Base-by-base conservation (phyloP, 129 eudicot species). In the Logfia minima region DNA sequence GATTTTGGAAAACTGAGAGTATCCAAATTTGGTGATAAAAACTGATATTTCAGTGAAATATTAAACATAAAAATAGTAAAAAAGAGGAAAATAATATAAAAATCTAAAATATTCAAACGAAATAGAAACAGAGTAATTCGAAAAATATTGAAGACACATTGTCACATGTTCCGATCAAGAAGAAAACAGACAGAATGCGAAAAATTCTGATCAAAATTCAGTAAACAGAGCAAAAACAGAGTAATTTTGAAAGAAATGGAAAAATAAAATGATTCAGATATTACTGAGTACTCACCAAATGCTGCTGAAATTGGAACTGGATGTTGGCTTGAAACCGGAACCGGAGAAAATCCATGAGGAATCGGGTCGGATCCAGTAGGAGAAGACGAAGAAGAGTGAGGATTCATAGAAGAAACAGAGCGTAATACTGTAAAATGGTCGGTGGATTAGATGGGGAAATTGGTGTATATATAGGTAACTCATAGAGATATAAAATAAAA, bases 391-490 rank as follows among this genome's bases (percentile, higher is more conserved):
- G 65, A 60, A 41, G 60, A 59, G 35, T 65, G 61, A 48, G 63
- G 72, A 48, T 75, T 48, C 79, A 75, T 75, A 60, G 41, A 62
- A 75, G 45, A 22, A 66, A 39, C 19, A 3, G 5, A 60, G 28
- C 4, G n/a, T 43, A 24, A n/a, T 7, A 64, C 1, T 56, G 26
- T 14, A 19, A 65, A 75, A 19, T 28, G 63, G 79, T 75, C 79
- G 79, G 65, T 65, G 71, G 68, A 18, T 21, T 9, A 17, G 45
- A 9, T 16, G 18, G 35, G 4, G 53, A 34, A 2, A 73, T 31
- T 72, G 70, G 41, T 70, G 31, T 75, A 64, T 75, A 43, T 75
- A 75, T 75, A 75, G 79, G 63, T 75, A 75, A 63, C 23, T 45
- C 64, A 59, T 45, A 14, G 45, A 4, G 45, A 4, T 37, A 4